A percentile compares a stretch with the other conserved stretches of the same genome.
Conservation (phyloP, 73 alveolate genomes). For the Stentor coeruleus region DNA sequence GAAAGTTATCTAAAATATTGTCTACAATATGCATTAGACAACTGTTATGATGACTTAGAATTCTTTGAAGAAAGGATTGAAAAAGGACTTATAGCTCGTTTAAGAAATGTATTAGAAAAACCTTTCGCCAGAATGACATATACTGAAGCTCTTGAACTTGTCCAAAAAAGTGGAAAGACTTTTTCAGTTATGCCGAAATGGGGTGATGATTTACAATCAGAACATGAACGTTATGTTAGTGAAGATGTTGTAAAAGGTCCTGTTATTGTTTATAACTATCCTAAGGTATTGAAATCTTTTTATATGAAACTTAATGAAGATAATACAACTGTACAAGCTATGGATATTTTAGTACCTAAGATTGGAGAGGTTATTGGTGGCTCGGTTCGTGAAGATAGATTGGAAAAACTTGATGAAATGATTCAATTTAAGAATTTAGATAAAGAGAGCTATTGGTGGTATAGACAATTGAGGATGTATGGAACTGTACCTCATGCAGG, state of each 20-base stretch:
- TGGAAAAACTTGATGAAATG: conserved; percentile 57
- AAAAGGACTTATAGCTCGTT: conserved; percentile 73
- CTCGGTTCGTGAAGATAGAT: conserved; percentile 98
- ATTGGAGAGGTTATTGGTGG: conserved; percentile 99
- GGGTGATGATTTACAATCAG: conserved; percentile 94
- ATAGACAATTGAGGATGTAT: conserved; percentile 91
- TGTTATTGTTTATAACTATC: conserved; percentile 96
- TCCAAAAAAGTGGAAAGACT: conserved; percentile 54
- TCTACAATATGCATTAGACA: conserved; percentile 81
- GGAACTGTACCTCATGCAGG: conserved; percentile 97
- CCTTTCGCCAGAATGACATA: conserved; percentile 89
- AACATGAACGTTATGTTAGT: conserved; percentile 94
- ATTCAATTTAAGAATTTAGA: conserved; percentile 45
- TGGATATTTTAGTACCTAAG: conserved; percentile 97
- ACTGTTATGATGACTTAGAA: conserved; percentile 91
- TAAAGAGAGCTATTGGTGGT: conserved; percentile 93
- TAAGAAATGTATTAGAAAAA: conserved; percentile 67
- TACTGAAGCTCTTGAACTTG: conserved; percentile 85
- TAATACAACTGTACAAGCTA: conserved; percentile 97
- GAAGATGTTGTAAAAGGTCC: conserved; percentile 96
- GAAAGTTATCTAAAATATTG: conserved; percentile 97
- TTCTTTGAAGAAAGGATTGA: conserved; percentile 78
- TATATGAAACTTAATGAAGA: conserved; percentile 97
- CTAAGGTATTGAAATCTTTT: conserved; percentile 97
- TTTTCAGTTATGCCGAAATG: conserved; percentile 70